phyloP scores from a whole-genome alignment of 805 yeast species.

The Candida mattraensis region DNA sequence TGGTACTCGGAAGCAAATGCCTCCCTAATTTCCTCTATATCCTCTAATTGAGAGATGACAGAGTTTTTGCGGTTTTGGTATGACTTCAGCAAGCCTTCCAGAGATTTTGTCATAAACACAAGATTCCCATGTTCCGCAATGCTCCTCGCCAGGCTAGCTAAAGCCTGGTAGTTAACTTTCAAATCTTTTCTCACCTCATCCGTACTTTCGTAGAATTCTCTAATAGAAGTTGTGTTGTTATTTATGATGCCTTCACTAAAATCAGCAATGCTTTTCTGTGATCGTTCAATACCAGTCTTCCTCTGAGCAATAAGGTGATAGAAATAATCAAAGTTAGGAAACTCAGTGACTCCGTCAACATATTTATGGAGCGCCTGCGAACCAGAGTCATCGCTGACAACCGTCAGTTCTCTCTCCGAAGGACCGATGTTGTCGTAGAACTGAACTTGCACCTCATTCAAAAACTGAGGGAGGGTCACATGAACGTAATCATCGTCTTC shows the following conservation, averaged over 20 bases:
- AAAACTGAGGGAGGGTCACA: conserved; percentile 27
- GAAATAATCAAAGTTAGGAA: conserved; percentile 32
- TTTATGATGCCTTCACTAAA: conserved; percentile 31
- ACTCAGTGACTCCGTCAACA: conserved; percentile 29
- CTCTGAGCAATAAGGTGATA: conserved; percentile 32
- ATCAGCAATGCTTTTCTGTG: conserved; percentile 26
- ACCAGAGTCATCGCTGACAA: conserved; percentile 10
- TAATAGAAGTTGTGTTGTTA: conserved; percentile 32
- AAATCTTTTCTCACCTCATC: conserved; percentile 26
- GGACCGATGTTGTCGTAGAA: conserved; percentile 34
- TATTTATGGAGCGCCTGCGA: conserved; percentile 27
- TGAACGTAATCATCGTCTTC: conserved; percentile 30
- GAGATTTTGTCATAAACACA: conserved; percentile 27
- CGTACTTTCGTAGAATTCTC: conserved; percentile 31
- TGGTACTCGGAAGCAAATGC: conserved; percentile 26
- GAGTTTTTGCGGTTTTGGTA: conserved; percentile 25
- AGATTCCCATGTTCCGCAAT: conserved; percentile 32
- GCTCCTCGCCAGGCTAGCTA: conserved; percentile 32
- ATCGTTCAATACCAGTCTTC: conserved; percentile 27
- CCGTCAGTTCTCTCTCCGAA: conserved; percentile 27
- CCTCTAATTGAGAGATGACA: conserved; percentile 21
- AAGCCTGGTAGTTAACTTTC: conserved; percentile 31
- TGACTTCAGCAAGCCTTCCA: conserved; percentile 29
- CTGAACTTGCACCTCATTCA: conserved; percentile 31
- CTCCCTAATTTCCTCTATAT: conserved; percentile 26